Conservation (phyloP, 805 yeast genomes). For the Yamadazyma tumulicola region DNA sequence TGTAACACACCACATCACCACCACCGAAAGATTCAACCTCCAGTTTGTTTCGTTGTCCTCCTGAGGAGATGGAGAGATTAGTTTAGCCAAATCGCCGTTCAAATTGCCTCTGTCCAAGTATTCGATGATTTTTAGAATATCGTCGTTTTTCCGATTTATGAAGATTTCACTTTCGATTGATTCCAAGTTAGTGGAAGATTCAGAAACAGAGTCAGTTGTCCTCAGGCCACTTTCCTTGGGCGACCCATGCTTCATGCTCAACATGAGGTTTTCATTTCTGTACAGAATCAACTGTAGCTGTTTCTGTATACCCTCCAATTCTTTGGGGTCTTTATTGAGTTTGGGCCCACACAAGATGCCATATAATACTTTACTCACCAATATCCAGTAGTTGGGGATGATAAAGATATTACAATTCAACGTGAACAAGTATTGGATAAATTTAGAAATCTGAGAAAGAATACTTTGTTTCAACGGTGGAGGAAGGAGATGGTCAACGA, state of each 20-base stretch:
- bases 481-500: conserved; percentile 11
- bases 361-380: conserved; percentile 47
- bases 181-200: conserved; percentile 8
- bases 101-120: conserved; percentile 33
- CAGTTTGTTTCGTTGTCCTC: conserved; percentile 19
- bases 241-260: conserved; percentile 33
- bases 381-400: conserved; percentile 60
- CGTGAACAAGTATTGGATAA: conserved; percentile 41
- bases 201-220: conserved; percentile 11
- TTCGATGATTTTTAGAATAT: conserved; percentile 30
- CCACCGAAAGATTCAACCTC: conserved; percentile 32
- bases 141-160: conserved; percentile 24
- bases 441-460: conserved; percentile 24
- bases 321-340: conserved; percentile 1
- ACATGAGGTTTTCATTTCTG: conserved; percentile 68
- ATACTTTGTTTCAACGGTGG: conserved; percentile 22
- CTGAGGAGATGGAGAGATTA: conserved; percentile 20
- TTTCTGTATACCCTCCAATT: conserved; percentile 31
- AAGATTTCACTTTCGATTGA: conserved; percentile 15
- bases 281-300: conserved; percentile 60
- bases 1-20: conserved; percentile 40
- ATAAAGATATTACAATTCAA: conserved; percentile 58
- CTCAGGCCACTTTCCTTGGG: conserved; percentile 8
- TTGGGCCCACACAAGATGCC: conserved; percentile 25
- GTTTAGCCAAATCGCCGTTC: conserved; percentile 25